Conservation (phyloP, 805 yeast species). For the Ogataea zsoltii region DNA sequence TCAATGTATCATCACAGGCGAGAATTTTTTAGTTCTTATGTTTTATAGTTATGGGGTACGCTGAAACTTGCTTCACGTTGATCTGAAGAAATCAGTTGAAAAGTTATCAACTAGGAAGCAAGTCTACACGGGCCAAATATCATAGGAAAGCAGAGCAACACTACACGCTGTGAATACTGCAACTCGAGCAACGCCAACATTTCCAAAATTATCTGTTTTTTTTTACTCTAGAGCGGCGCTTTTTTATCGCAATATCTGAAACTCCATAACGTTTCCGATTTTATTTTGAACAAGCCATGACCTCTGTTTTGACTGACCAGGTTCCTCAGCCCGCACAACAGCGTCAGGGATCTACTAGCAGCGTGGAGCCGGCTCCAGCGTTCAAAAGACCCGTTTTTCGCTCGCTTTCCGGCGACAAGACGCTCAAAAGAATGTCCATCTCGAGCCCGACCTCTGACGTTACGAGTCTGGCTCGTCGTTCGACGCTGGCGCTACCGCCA, state of each 20-base stretch:
- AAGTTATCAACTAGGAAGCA: neutral
- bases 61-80: constrained; percentile 2
- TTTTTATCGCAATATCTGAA: neutral
- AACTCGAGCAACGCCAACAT: neutral
- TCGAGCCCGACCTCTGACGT: constrained; percentile 15
- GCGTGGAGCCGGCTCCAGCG: constrained; percentile 3
- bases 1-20: neutral
- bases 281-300: neutral
- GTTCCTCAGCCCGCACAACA: constrained; percentile 5
- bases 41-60: neutral
- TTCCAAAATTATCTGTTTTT: neutral
- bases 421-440: constrained; percentile 13
- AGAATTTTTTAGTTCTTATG: constrained; percentile 6
- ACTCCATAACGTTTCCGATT: neutral
- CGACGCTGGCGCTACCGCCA: constrained; percentile 9
- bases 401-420: constrained; percentile 18
- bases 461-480: constrained; percentile 7
- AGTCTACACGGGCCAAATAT: neutral
- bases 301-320: constrained; percentile 1
- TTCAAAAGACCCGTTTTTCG: constrained; percentile 21
- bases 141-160: too few species aligned
- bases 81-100: neutral
- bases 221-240: too few species aligned
- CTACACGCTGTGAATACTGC: neutral
- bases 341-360: neutral